Base-by-base conservation (phyloP, 768 basidiomycete genomes). In the Russula dissimulans region DNA sequence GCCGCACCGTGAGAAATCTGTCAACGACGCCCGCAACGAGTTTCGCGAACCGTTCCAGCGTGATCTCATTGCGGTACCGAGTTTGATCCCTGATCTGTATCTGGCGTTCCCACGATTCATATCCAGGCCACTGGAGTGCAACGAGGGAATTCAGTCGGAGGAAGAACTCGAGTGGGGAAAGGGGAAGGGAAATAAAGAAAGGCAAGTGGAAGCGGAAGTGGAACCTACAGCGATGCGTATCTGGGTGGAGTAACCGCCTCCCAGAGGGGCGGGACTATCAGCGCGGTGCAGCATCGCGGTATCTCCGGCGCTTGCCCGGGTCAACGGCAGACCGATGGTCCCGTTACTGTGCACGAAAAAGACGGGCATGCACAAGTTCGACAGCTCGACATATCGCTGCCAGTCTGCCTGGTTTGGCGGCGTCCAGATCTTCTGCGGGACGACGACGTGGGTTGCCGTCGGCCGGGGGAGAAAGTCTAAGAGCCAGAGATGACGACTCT, bases 381-480 rank as follows among this genome's bases (percentile, higher is more conserved):
- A 58, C 29, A 60, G 57, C 17, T 60, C 57, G 47, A 62, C 59
- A 7, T 62, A 62, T 26, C 58, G 61, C 4, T 52, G 57, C 61
- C 57, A 60, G 52, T 62, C 61, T 4, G 57, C 54, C 47, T 59
- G 58, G 18, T 59, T 60, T 9, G 57, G 57, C 15, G 61, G 61
- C 7, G 34, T 60, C 61, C 61, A 62, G 4, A 62, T 54, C 39
- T 43, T 14, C 43, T 62, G 61, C 4, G 61, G 41, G 41, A 62
- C 46, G 22, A 62, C 59, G 43, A 9, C 11, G 45, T 12, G 6
- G 1, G 3, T n/a, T n/a, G n/a, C n/a, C n/a, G n/a, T 22, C 18
- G 44, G 44, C 12, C 0, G 7, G n/a, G 60, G 60, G 17, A 52
- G 15, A 14, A 57, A 47, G 45, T 61, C 60, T 36, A 61, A 17